Base-by-base conservation (phyloP, 768 basidiomycete genomes). In the Neoboletus subvelutipes region DNA sequence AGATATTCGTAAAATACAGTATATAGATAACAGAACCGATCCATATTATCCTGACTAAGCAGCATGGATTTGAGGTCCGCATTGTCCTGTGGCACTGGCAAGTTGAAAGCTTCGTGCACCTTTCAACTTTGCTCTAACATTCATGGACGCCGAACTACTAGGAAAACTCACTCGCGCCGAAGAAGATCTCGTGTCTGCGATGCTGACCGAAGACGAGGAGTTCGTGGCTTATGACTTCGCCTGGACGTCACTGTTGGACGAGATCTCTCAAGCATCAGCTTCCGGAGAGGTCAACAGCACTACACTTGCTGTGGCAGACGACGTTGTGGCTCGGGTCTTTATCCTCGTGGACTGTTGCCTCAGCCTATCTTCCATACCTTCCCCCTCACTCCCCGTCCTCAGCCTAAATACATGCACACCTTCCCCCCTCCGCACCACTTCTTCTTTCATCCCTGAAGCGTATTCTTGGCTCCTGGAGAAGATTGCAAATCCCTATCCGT, bases 401-500 rank as follows among this genome's bases (percentile, higher is more conserved):
- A 15, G 17, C 18, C 18, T 24, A n/a, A 48, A 48, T 13, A 34
- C 42, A 3, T 7, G 22, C 5, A 3, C 18, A 7, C 10, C 31
- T 10, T 46, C 56, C 1, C 4, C 13, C 13, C 5, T 18, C 7
- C 24, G n/a, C 12, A 22, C 10, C 15, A 18, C 10, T 8, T 5
- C 50, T 1, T 13, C 55, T 1, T 65, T 61, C 13, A 52, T 54
- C 45, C 17, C 40, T 4, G 34, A 67, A 4, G 71, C 76, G 0
- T 77, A 77, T 55, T 53, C 60, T 7, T 83, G 82, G 81, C 66
- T 83, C 1, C 56, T 79, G 0, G 45, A 62, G 1, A 78, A 84
- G 49, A 60, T 83, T 0, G 76, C 80, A 26, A 73, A 82, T 57
- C 83, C 83, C 0, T 84, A 84, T 52, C 83, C 83, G 0, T 67